phyloP scores from a whole-genome alignment of 345 rosid species.

The Eucalyptus guilfoylei region DNA sequence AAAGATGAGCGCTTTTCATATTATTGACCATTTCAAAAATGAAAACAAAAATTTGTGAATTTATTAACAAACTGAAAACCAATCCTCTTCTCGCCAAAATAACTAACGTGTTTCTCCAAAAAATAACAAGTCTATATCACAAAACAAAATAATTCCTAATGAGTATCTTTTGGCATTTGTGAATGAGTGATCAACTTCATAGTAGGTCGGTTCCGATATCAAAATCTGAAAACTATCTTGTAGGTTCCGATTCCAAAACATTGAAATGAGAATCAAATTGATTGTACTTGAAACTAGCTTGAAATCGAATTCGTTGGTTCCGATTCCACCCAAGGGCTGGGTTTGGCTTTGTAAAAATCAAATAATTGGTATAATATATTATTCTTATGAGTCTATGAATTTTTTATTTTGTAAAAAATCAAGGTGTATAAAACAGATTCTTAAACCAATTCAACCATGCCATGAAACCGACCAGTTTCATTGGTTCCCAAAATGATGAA shows the following conservation, averaged over 20 bases:
- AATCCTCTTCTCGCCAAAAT: not conserved
- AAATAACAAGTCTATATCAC: not conserved
- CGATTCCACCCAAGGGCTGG: not conserved
- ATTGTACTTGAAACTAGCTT: not conserved
- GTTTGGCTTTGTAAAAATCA: not conserved
- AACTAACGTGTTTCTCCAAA: not conserved
- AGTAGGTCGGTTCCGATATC: fast-evolving
- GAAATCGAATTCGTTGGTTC: not conserved
- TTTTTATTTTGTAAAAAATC: not conserved
- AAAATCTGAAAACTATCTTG: not conserved
- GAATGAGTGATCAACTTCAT: not conserved
- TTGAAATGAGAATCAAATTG: not conserved
- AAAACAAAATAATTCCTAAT: not conserved
- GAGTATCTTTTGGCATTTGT: not conserved
- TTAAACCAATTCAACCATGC: not conserved
- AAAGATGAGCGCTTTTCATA: not conserved
- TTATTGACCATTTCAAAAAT: not conserved
- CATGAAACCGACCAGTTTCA: not conserved
- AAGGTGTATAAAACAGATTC: not conserved
- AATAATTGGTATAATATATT: not conserved
- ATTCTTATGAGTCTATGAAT: not conserved
- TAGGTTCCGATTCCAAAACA: not conserved
- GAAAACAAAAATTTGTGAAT: not conserved
- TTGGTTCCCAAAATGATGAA: not conserved
- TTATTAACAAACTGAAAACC: not conserved